Evolutionary conservation across 805 yeast species (phyloP).

Genomic region (Vanderwaltozyma polyspora): DNA sequence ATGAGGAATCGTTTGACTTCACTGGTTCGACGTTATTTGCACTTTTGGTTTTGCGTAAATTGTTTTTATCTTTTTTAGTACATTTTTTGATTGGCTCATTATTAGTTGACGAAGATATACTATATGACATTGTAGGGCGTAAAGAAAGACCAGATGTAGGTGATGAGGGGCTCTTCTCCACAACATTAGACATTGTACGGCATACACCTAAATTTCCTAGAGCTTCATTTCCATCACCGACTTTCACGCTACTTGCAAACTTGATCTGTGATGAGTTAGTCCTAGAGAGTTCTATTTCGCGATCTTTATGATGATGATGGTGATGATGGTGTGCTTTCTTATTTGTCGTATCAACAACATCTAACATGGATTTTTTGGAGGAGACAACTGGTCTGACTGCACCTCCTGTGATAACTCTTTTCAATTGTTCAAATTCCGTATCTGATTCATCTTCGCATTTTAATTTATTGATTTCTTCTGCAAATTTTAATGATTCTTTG

Average conservation of each 20-base stretch:
- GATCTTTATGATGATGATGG: slow-evolving; percentile 4
- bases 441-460: slow-evolving; percentile 5
- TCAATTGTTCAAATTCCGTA: slow-evolving; percentile 10
- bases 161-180: not conserved
- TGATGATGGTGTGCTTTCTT: slow-evolving; percentile 1
- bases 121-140: not conserved
- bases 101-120: not conserved
- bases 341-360: slow-evolving; percentile 8
- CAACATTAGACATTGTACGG: not conserved
- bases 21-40: slow-evolving; percentile 8
- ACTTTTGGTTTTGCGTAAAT: slow-evolving; percentile 14
- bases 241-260: slow-evolving; percentile 16
- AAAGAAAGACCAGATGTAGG: not conserved
- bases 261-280: slow-evolving; percentile 9
- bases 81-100: not conserved
- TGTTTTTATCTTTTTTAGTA: not conserved
- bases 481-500: slow-evolving; percentile 11
- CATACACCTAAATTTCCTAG: slow-evolving; percentile 4
- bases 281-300: not conserved
- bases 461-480: slow-evolving; percentile 10
- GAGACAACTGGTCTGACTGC: slow-evolving; percentile 2
- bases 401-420: slow-evolving; percentile 14
- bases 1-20: slow-evolving; percentile 7
- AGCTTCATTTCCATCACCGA: slow-evolving; percentile 13
- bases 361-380: slow-evolving; percentile 15